Evolutionary conservation across 495 filamentous ascomycete genomes (phyloP).

Genomic region (Trypethelium eluteriae): DNA sequence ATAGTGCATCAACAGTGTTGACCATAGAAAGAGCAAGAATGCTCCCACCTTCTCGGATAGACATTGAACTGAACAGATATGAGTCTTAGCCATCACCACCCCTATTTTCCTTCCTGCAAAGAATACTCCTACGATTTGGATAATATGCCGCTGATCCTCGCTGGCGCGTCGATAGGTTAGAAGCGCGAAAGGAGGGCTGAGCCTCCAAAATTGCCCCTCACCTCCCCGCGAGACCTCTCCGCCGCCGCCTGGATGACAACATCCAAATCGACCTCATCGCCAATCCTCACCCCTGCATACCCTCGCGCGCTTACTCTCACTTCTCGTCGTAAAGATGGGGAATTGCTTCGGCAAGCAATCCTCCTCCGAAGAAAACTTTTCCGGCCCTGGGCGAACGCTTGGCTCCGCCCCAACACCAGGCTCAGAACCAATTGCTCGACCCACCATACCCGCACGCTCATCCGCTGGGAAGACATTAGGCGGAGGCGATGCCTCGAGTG

Average conservation of each 20-base stretch:
- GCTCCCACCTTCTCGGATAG: too few relatives aligned
- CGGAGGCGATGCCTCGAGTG: slow-evolving; percentile 10
- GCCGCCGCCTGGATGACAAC: background rate
- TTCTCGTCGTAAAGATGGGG: slow-evolving; percentile 17
- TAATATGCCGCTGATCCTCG: too few relatives aligned
- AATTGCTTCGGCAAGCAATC: slow-evolving; percentile 25
- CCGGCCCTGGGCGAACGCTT: slow-evolving; percentile 25
- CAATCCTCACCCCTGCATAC: background rate
- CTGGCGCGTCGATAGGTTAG: too few relatives aligned
- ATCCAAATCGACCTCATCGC: background rate
- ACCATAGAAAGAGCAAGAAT: too few relatives aligned
- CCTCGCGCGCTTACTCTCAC: background rate
- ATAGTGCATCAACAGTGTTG: too few relatives aligned
- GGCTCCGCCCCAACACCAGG: slow-evolving; percentile 16
- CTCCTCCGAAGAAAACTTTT: slow-evolving; percentile 23
- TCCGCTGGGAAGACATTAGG: slow-evolving; percentile 19
- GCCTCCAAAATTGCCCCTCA: too few relatives aligned
- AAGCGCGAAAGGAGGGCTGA: too few relatives aligned
- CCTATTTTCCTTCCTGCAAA: too few relatives aligned
- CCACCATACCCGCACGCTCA: slow-evolving; percentile 19
- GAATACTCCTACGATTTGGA: too few relatives aligned
- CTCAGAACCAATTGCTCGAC: slow-evolving; percentile 12
- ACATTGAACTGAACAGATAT: too few relatives aligned
- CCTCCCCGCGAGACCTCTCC: too few relatives aligned
- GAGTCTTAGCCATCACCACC: too few relatives aligned